phyloP scores from a whole-genome alignment of 2,329 filamentous ascomycete genomes.

The Fusarium veterinarium region DNA sequence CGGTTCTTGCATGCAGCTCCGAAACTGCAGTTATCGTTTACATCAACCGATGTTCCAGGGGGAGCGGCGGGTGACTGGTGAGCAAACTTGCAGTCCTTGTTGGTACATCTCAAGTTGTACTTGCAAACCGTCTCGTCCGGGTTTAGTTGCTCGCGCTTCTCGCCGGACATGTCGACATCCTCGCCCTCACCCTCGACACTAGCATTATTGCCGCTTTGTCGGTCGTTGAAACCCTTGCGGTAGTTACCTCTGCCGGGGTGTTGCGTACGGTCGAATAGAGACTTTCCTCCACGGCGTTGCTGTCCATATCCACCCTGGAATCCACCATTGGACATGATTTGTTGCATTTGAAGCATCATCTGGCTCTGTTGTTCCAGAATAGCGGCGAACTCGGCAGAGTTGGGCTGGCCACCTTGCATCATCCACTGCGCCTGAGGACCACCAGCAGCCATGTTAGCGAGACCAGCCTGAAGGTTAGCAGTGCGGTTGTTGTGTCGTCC shows the following conservation, averaged over 20 bases:
- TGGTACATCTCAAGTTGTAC: conserved; percentile 89
- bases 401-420: conserved; percentile 59
- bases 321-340: conserved; percentile 65
- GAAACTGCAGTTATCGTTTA: conserved; percentile 83
- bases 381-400: conserved; percentile 71
- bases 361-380: conserved; percentile 90
- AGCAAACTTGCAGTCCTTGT: conserved; percentile 89
- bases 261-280: conserved; percentile 81
- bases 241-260: conserved; percentile 63
- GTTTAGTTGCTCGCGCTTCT: conserved; percentile 65
- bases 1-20: conserved; percentile 94
- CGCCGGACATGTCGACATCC: conserved; percentile 72
- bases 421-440: conserved; percentile 57
- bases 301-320: conserved; percentile 55
- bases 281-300: conserved; percentile 61
- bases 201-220: conserved; percentile 49
- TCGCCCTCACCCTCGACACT: conserved; percentile 60
- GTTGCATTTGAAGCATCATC: conserved; percentile 82
- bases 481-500: conserved; percentile 63
- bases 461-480: conserved; percentile 62
- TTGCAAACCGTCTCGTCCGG: conserved; percentile 82
- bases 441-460: conserved; percentile 57
- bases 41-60: conserved; percentile 79
- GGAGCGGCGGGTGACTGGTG: conserved; percentile 94
- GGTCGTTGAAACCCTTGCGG: conserved; percentile 60